phyloP scores from a whole-genome alignment of 495 filamentous ascomycete genomes.

The Talaromyces ruber region DNA sequence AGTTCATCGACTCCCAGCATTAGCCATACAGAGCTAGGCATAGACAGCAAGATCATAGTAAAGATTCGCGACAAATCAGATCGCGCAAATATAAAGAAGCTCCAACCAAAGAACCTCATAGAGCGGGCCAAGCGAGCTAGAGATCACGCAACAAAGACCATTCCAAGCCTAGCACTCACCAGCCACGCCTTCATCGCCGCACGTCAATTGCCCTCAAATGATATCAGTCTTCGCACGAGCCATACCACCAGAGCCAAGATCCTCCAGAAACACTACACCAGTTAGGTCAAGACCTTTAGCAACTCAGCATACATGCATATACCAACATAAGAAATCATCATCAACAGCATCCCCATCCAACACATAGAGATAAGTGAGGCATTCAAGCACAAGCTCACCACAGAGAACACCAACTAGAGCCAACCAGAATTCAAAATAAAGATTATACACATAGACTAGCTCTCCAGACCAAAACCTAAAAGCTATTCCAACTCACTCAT shows the following conservation, averaged over 20 bases:
- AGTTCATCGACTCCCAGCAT: too few species aligned
- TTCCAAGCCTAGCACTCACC: too few species aligned
- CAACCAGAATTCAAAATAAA: not conserved
- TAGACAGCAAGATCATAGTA: too few species aligned
- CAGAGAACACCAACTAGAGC: not conserved
- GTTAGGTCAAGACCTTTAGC: conserved; percentile 6
- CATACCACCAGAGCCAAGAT: conserved; percentile 6
- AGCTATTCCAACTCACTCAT: conserved; percentile 9
- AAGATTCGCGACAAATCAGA: too few species aligned
- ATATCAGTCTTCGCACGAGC: conserved; percentile 5
- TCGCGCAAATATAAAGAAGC: too few species aligned
- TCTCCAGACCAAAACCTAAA: conserved; percentile 3
- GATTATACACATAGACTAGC: conserved; percentile 1
- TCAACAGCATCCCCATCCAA: not conserved
- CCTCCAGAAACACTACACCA: not conserved
- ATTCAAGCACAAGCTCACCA: not conserved
- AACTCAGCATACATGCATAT: not conserved
- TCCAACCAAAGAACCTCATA: too few species aligned
- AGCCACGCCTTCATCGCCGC: too few species aligned
- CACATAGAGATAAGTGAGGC: not conserved
- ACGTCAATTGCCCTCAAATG: not conserved
- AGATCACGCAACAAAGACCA: too few species aligned
- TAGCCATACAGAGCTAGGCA: too few species aligned
- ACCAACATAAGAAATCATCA: not conserved
- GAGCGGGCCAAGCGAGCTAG: too few species aligned